Conservation (phyloP, 2,329 filamentous ascomycete species). For the Cercospora sesami region DNA sequence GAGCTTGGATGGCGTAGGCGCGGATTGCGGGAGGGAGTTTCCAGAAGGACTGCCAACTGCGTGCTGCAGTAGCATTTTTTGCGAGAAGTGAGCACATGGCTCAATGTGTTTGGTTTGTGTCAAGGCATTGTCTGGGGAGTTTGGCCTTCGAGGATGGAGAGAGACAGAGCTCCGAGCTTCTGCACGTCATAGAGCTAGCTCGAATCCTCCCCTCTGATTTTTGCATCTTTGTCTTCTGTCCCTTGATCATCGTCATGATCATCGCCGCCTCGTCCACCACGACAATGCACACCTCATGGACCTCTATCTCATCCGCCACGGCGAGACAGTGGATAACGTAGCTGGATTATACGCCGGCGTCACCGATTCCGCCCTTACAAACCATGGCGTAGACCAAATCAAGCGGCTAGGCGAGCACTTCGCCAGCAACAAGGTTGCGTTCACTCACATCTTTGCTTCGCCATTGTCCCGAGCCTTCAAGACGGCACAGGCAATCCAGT, state of each 20-base stretch:
- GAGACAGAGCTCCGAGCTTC: background rate
- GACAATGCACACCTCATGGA: conserved; percentile 5
- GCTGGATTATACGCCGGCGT: conserved; percentile 73
- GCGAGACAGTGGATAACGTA: conserved; percentile 88
- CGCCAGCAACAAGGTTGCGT: conserved; percentile 62
- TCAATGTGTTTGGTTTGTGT: conserved; percentile 8
- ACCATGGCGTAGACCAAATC: conserved; percentile 79
- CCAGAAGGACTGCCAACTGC: conserved; percentile 7
- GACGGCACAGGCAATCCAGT: conserved; percentile 67
- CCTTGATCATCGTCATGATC: background rate
- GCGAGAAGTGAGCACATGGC: conserved; percentile 26
- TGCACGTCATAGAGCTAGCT: conserved; percentile 6
- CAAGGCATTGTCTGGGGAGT: background rate
- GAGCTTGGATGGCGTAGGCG: conserved; percentile 72
- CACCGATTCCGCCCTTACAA: conserved; percentile 77
- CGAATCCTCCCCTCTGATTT: background rate
- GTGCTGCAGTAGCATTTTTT: conserved; percentile 4
- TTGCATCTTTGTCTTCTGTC: background rate
- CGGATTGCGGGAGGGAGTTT: conserved; percentile 8
- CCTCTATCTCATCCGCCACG: conserved; percentile 49
- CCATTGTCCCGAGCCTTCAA: conserved; percentile 71
- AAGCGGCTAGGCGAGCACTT: conserved; percentile 68
- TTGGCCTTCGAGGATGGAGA: background rate
- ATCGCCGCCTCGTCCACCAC: background rate
- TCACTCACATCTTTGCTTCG: conserved; percentile 74